Evolutionary conservation across 257 asterid species (phyloP).

Genomic region (Eustoma russellianum): DNA sequence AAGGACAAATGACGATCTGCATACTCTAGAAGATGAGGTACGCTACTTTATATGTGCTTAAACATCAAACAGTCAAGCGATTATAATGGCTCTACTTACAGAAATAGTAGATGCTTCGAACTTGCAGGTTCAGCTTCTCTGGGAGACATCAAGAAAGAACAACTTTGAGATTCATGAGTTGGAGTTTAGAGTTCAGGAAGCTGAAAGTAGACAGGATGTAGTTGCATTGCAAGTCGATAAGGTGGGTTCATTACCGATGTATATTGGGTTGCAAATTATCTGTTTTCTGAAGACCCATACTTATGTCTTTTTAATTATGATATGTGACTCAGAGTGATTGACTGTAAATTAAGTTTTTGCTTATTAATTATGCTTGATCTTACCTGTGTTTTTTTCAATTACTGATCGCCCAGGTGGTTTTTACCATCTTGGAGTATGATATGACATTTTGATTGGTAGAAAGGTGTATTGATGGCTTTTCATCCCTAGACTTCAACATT

Average conservation of each 20-base stretch:
- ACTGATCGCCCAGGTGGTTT: too few relatives aligned
- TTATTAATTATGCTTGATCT: background rate
- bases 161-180: constrained; percentile 57
- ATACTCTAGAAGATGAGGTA: constrained; percentile 64
- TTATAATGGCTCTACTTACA: background rate
- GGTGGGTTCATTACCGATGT: constrained; percentile 26
- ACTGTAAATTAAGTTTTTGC: background rate
- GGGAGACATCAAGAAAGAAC: constrained; percentile 58
- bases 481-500: too few relatives aligned
- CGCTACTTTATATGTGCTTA: constrained; percentile 1
- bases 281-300: background rate
- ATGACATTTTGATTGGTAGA: too few relatives aligned
- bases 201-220: constrained; percentile 44
- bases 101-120: constrained; percentile 7
- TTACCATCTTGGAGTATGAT: too few relatives aligned
- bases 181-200: constrained; percentile 45
- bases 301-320: background rate
- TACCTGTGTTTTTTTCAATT: too few relatives aligned
- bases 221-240: constrained; percentile 34
- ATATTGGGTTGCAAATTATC: background rate
- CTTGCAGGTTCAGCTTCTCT: constrained; percentile 57
- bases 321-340: background rate
- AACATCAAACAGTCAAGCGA: background rate
- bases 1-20: constrained; percentile 21
- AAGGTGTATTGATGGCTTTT: too few relatives aligned